These are phyloP conservation scores for Boletellus ananas DNA, from an alignment of 768 basidiomycete species.

Conservation along the genomic window DNA sequence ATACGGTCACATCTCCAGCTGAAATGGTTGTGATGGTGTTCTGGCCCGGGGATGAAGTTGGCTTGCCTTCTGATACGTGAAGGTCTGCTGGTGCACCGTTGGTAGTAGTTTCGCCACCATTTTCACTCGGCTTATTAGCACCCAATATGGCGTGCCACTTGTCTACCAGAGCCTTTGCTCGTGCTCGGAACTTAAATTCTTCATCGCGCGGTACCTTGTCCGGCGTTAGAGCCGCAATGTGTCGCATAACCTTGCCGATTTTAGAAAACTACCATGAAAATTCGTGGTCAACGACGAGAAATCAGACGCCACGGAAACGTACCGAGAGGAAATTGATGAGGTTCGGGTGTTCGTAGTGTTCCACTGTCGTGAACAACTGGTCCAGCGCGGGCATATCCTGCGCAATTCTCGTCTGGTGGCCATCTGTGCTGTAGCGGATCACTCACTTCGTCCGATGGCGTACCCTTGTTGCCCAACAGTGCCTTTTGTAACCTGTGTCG, in stretches of 20 bases:
- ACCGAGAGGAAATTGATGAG: constrained; percentile 66
- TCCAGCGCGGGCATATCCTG: constrained; percentile 80
- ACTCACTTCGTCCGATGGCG: constrained; percentile 64
- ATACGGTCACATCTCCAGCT: constrained; percentile 40
- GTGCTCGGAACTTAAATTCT: constrained; percentile 49
- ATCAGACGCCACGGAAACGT: constrained; percentile 20
- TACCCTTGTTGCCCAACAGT: constrained; percentile 62
- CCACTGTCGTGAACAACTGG: constrained; percentile 69
- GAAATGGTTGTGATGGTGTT: constrained; percentile 29
- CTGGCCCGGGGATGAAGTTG: constrained; percentile 20
- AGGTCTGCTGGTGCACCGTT: constrained; percentile 26
- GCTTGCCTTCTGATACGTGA: constrained; percentile 21
- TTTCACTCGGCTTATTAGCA: constrained; percentile 32
- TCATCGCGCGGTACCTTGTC: constrained; percentile 47
- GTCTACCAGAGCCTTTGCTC: constrained; percentile 45
- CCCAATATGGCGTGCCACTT: constrained; percentile 42
- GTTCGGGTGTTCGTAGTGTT: constrained; percentile 71
- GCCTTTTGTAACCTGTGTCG: constrained; percentile 88
- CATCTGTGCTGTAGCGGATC: neutral
- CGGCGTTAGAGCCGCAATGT: constrained; percentile 45
- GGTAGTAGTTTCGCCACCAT: constrained; percentile 24
- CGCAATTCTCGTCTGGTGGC: constrained; percentile 4
- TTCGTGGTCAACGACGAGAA: constrained; percentile 6
- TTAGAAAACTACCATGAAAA: constrained; percentile 38
- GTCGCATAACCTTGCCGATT: constrained; percentile 60